A percentile compares a stretch with the other conserved stretches of the same genome.
These are phyloP conservation scores for Quercus cerris DNA, from an alignment of 306 rosid species.

Conservation along the genomic window DNA sequence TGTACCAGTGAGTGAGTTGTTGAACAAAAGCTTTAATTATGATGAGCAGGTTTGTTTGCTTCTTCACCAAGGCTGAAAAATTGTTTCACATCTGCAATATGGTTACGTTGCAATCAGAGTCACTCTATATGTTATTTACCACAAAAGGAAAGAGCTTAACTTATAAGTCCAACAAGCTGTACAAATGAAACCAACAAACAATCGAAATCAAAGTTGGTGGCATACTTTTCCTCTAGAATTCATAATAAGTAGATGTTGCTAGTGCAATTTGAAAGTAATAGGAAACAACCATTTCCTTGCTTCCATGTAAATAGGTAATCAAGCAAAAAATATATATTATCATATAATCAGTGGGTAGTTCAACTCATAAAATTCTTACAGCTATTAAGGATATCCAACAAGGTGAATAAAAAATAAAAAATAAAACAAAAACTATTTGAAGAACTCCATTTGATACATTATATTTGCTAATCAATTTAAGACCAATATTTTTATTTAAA, in stretches of 20 bases:
- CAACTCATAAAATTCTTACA: background rate
- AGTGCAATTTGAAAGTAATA: background rate
- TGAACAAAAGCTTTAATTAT: too few relatives aligned
- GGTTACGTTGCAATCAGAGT: conserved; percentile 3
- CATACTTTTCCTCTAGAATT: background rate
- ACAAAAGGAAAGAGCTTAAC: too few relatives aligned
- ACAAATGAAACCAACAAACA: too few relatives aligned
- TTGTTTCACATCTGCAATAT: conserved; percentile 66
- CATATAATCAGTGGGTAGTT: background rate
- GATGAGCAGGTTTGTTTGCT: too few relatives aligned
- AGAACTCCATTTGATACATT: background rate
- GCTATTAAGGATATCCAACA: background rate
- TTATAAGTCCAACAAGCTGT: too few relatives aligned
- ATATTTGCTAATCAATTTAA: background rate
- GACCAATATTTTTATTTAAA: background rate
- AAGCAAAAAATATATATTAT: background rate
- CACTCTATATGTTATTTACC: background rate
- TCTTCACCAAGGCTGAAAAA: conserved; percentile 20
- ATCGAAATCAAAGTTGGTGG: background rate
- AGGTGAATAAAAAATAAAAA: background rate
- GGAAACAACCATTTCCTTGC: background rate
- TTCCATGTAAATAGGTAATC: background rate
- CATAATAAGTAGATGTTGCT: background rate
- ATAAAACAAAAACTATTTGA: background rate
- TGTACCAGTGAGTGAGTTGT: too few relatives aligned